These are phyloP conservation scores for Spinacia oleracea DNA, from an alignment of 179 eudicot species.

Conservation along the genomic window DNA sequence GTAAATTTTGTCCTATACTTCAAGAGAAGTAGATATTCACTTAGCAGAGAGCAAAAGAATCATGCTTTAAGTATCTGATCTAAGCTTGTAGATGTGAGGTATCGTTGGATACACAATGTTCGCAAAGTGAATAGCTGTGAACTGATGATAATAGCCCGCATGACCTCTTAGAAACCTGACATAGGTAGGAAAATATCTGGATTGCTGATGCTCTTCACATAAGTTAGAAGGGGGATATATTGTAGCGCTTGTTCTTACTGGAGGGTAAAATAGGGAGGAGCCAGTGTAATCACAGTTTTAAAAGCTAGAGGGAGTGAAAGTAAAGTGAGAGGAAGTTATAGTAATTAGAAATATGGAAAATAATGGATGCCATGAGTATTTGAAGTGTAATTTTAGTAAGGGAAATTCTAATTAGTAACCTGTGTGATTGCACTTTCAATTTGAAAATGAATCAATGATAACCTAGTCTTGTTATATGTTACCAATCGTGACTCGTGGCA, in stretches of 20 bases:
- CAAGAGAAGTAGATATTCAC: background rate
- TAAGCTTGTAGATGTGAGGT: slow-evolving; percentile 2
- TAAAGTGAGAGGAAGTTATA: background rate
- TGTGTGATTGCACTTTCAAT: no score
- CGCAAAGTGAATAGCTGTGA: background rate
- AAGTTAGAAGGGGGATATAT: no score
- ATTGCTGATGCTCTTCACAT: no score
- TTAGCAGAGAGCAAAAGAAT: background rate
- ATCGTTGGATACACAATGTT: background rate
- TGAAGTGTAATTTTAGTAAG: no score
- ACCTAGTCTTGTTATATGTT: no score
- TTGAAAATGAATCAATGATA: no score
- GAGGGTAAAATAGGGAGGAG: background rate
- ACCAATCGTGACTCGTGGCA: no score
- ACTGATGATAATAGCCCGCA: no score
- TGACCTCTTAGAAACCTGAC: no score
- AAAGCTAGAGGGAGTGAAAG: background rate
- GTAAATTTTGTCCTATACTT: background rate
- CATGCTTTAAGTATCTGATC: background rate
- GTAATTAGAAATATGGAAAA: background rate
- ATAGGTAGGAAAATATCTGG: no score
- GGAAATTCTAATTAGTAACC: no score
- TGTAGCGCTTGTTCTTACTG: no score
- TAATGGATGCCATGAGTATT: background rate
- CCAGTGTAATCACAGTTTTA: background rate